Conservation (phyloP, 805 yeast genomes). For the Dipodascus geniculatus region DNA sequence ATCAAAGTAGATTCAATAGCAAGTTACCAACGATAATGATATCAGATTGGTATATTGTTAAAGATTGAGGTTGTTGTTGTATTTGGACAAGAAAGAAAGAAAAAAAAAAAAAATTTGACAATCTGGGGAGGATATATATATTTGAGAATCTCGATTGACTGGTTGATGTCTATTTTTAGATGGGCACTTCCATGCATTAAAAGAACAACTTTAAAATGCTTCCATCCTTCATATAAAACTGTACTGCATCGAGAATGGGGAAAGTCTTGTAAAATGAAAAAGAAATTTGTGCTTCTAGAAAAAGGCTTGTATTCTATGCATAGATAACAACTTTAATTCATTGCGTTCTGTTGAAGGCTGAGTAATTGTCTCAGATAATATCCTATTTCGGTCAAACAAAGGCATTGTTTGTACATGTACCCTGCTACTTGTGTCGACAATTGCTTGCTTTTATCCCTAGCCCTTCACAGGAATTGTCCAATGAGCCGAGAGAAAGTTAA, state of each 20-base stretch:
- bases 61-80: too few species aligned
- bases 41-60: too few species aligned
- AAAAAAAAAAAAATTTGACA: neutral
- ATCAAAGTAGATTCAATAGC: neutral
- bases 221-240: neutral
- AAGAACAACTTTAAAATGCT: conserved; percentile 1
- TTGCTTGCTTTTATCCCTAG: neutral
- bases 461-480: too few species aligned
- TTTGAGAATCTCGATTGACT: neutral
- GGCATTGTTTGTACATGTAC: neutral
- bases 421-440: neutral
- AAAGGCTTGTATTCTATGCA: neutral
- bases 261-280: neutral
- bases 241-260: neutral
- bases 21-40: neutral
- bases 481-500: neutral
- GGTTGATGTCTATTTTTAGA: neutral
- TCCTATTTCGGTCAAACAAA: neutral
- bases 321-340: neutral
- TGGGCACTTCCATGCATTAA: neutral
- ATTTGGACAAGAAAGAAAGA: neutral
- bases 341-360: neutral
- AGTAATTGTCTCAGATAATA: neutral
- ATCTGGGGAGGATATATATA: neutral
- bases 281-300: neutral